Conservation (phyloP, 768 basidiomycete genomes). For the Suillus bovinus region DNA sequence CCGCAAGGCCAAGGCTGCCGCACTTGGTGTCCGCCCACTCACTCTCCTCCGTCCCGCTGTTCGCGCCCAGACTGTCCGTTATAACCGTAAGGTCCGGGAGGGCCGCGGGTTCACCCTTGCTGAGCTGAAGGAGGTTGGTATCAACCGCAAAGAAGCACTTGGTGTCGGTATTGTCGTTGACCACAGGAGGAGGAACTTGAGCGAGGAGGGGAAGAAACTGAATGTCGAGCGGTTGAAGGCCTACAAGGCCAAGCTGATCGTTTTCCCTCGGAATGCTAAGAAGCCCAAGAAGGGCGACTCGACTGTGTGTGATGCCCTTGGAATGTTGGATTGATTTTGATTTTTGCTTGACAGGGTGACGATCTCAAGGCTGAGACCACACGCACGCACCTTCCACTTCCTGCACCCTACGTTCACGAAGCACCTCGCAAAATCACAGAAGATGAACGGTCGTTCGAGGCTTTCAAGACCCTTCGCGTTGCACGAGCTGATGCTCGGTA, state of each 20-base stretch:
- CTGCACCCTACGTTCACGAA: slow-evolving; percentile 68
- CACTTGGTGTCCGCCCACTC: slow-evolving; percentile 90
- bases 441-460: slow-evolving; percentile 87
- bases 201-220: slow-evolving; percentile 93
- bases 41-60: slow-evolving; percentile 95
- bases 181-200: slow-evolving; percentile 94
- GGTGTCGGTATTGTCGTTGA: slow-evolving; percentile 95
- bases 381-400: slow-evolving; percentile 65
- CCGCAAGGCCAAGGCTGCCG: slow-evolving; percentile 87
- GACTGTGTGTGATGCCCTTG: slow-evolving; percentile 53
- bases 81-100: slow-evolving; percentile 97
- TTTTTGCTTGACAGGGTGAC: slow-evolving; percentile 55
- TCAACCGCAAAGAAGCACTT: slow-evolving; percentile 90
- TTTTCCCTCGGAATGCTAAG: slow-evolving; percentile 95
- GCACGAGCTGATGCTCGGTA: slow-evolving; percentile 81
- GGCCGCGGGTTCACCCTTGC: slow-evolving; percentile 94
- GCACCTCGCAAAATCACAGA: slow-evolving; percentile 89
- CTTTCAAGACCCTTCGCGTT: slow-evolving; percentile 85
- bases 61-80: slow-evolving; percentile 93
- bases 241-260: slow-evolving; percentile 90
- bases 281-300: slow-evolving; percentile 98
- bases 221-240: slow-evolving; percentile 94
- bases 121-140: slow-evolving; percentile 95
- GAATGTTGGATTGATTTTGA: slow-evolving; percentile 13
- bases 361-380: slow-evolving; percentile 80